These are phyloP conservation scores for Beauveria bassiana DNA, from an alignment of 2,329 filamentous ascomycete genomes.

Conservation along the genomic window DNA sequence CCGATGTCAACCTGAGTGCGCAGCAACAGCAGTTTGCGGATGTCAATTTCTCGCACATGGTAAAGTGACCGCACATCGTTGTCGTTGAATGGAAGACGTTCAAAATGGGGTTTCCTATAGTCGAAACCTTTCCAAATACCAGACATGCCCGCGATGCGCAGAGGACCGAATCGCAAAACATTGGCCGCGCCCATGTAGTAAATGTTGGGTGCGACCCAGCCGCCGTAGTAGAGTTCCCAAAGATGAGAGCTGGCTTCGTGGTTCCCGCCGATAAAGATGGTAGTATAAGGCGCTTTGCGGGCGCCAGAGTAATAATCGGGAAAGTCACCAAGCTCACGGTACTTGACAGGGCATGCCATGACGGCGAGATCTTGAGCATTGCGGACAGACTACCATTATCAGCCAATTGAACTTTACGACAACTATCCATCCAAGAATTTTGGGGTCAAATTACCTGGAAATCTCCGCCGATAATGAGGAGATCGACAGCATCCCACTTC, in stretches of 20 bases:
- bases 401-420: slow-evolving; percentile 5
- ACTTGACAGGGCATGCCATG: slow-evolving; percentile 86
- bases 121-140: slow-evolving; percentile 94
- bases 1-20: slow-evolving; percentile 86
- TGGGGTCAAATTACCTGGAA: slow-evolving; percentile 58
- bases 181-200: slow-evolving; percentile 96
- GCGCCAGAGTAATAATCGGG: slow-evolving; percentile 84
- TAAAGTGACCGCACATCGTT: slow-evolving; percentile 78
- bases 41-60: slow-evolving; percentile 81
- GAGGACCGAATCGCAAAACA: slow-evolving; percentile 70
- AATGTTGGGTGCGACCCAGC: slow-evolving; percentile 94
- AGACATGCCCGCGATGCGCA: slow-evolving; percentile 83
- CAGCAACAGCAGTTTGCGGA: slow-evolving; percentile 79
- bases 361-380: slow-evolving; percentile 81
- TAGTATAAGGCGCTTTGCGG: slow-evolving; percentile 74
- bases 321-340: slow-evolving; percentile 83
- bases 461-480: slow-evolving; percentile 92
- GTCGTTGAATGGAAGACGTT: slow-evolving; percentile 74
- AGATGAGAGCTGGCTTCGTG: slow-evolving; percentile 89
- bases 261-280: slow-evolving; percentile 88
- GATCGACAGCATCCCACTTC: slow-evolving; percentile 74
- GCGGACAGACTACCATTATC: slow-evolving; percentile 58
- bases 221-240: slow-evolving; percentile 90
- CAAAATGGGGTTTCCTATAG: slow-evolving; percentile 75
- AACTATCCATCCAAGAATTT: not conserved